Percentiles rank a stretch among this genome's conserved stretches.
Evolutionary conservation across 1,284 basidiomycete genomes (phyloP).

Genomic region (Cystobasidiaceae sp.): DNA sequence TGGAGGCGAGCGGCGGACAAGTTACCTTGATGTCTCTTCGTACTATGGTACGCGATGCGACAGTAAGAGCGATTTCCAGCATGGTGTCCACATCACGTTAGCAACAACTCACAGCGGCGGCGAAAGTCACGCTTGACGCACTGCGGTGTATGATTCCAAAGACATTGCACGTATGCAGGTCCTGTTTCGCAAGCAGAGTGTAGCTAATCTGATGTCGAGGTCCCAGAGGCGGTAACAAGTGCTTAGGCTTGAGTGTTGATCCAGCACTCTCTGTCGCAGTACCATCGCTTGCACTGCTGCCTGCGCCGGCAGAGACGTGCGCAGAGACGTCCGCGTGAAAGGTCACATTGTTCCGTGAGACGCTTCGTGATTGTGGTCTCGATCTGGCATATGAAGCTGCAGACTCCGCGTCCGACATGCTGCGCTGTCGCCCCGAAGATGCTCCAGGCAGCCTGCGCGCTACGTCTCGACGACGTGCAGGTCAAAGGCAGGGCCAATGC

Average conservation of each 20-base stretch:
- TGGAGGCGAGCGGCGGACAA: too few species aligned
- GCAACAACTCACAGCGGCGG: background rate
- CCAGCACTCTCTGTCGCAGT: background rate
- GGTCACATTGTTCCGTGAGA: background rate
- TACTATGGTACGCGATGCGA: background rate
- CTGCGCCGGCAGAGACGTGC: background rate
- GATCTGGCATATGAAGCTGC: background rate
- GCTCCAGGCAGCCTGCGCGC: too few species aligned
- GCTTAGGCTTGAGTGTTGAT: conserved; percentile 4
- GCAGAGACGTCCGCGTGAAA: too few species aligned
- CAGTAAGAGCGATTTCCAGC: background rate
- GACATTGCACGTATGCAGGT: conserved; percentile 20
- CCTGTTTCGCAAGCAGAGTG: conserved; percentile 16
- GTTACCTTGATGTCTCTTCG: conserved; percentile 28
- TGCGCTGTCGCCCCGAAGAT: too few species aligned
- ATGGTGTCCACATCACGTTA: background rate
- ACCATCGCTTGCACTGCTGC: background rate
- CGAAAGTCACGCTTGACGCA: background rate
- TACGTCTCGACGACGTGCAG: too few species aligned
- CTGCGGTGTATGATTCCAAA: conserved; percentile 31
- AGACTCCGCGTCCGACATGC: conserved; percentile 4
- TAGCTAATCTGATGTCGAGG: conserved; percentile 9
- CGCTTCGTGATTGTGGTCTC: background rate
- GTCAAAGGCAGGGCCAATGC: too few species aligned
- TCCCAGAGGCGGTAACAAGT: background rate